Conservation (phyloP, 225 moss, liverwort and hornwort genomes). For the Thuidium tamariscinum region DNA sequence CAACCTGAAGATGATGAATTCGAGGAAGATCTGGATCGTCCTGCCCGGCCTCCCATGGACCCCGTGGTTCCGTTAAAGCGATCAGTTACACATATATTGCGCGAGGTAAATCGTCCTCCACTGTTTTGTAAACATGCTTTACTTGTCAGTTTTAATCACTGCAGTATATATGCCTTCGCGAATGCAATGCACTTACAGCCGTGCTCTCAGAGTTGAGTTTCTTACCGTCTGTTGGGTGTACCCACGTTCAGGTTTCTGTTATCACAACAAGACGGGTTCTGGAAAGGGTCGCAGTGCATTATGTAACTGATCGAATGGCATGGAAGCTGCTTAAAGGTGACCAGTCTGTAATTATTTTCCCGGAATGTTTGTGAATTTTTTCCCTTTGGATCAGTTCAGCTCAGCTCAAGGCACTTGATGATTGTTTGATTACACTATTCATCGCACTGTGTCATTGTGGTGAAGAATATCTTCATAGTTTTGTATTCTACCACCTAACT, state of each 20-base stretch:
- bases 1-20: constrained; percentile 96
- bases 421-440: background rate
- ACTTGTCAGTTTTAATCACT: background rate
- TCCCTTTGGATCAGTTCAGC: background rate
- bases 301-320: constrained; percentile 67
- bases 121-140: background rate
- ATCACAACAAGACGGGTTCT: constrained; percentile 85
- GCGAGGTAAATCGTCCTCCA: constrained; percentile 48
- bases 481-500: background rate
- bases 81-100: constrained; percentile 65
- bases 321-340: constrained; percentile 98
- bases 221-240: background rate
- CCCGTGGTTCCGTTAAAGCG: constrained; percentile 65
- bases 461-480: background rate
- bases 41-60: constrained; percentile 61
- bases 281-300: constrained; percentile 71
- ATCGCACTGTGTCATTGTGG: background rate
- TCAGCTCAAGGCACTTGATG: background rate
- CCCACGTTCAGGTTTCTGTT: constrained; percentile 63
- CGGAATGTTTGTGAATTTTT: background rate
- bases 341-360: background rate
- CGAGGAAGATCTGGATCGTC: constrained; percentile 78
- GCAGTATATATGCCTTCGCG: background rate
- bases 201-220: background rate
- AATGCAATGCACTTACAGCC: background rate